Conservation (phyloP, 78 protist species). For the Cyanophora paradoxa region DNA sequence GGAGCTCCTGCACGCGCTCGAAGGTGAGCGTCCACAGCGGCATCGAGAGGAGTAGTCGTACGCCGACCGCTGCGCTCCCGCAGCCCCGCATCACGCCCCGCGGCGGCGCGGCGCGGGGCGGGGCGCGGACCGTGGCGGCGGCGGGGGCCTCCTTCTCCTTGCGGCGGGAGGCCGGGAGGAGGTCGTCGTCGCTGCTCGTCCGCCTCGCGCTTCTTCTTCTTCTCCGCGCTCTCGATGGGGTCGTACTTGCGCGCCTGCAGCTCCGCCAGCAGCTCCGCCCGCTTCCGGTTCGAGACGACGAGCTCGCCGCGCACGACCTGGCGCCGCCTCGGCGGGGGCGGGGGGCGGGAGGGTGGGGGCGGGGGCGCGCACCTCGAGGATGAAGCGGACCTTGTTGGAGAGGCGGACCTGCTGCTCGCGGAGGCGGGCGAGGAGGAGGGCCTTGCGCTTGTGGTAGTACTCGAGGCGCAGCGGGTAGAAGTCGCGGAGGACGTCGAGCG, state of each 20-base stretch:
- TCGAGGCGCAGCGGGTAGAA: constrained; percentile 69
- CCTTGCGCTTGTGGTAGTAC: constrained; percentile 70
- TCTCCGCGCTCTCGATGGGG: constrained; percentile 1
- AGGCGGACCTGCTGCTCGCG: constrained; percentile 2
- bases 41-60: constrained; percentile 27
- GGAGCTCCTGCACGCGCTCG: constrained; percentile 14
- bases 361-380: constrained; percentile 13
- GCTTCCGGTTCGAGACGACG: constrained; percentile 15
- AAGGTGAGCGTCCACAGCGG: constrained; percentile 22
- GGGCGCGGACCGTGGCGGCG: no score
- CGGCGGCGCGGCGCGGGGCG: neutral
- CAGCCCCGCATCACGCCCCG: no score
- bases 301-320: constrained; percentile 9
- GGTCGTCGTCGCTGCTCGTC: neutral
- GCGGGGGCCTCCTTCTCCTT: no score
- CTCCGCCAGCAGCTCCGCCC: constrained; percentile 16
- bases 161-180: no score
- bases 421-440: neutral
- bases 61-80: neutral
- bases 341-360: no score
- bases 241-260: constrained; percentile 1
- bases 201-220: no score
- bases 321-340: no score
- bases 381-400: constrained; percentile 28
- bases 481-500: constrained; percentile 55